Evolutionary conservation across 306 rosid species (phyloP), one percentile per base, ranked within the genome.

Genomic region (Ammopiptanthus mongolicus): DNA sequence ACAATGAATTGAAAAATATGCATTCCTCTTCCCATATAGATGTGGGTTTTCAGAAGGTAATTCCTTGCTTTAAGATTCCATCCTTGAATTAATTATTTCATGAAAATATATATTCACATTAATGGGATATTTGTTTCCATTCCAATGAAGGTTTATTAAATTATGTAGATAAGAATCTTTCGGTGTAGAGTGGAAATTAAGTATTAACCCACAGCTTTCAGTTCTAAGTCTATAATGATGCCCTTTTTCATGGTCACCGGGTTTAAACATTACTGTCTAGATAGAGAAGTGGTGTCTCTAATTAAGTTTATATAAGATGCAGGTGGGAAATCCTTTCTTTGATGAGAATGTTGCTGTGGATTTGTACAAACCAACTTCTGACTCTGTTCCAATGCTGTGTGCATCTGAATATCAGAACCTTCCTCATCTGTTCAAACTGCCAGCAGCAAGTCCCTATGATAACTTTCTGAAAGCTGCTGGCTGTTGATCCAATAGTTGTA

Each of bases 381-480:
- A 74, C 41, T 61, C 68, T 13, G 65, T 67, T 57, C 81, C 84
- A 21, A 48, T 44, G 80, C 67, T 28, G n/a, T 87, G 90, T 71
- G 70, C 80, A 70, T 77, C 86, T 0, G 90, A 89, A 37, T 73
- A 67, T 81, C 90, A 86, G 83, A 86, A 84, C 17, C 71, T 71
- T 31, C 82, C 86, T 21, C 65, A 75, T 62, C 56, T 71, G 37
- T 92, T 96, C 86, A 83, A 83, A 71, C 79, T 96, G 67, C 99
- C 99, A 2, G 87, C 91, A 13, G 76, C 99, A 29, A 96, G 93
- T 73, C 99, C 99, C 71, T 90, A 70, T 5, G 99, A 96, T 69
- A 79, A 87, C 87, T 96, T 96, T 81, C 83, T 92, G 33, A 96
- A 96, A 81, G 99, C 98, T 41, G 99, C 99, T 28, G 98, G 98